Percentiles rank a stretch among this genome's conserved stretches.
These are phyloP conservation scores for Saccharomycopsis selenospora DNA, from an alignment of 805 yeast species.

Conservation along the genomic window DNA sequence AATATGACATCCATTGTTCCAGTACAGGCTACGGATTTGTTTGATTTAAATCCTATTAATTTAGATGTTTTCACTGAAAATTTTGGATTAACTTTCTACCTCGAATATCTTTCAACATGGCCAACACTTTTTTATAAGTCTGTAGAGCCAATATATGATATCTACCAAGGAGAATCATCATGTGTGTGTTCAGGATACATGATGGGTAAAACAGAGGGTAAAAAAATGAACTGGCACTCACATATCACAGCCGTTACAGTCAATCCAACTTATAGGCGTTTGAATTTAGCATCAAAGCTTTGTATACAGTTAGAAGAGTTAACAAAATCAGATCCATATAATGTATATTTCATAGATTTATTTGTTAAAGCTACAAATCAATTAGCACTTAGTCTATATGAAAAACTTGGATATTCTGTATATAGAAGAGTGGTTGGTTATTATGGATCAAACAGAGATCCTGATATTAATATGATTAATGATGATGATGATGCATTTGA, in stretches of 20 bases:
- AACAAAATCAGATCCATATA: constrained; percentile 71
- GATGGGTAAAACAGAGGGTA: constrained; percentile 97
- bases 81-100: constrained; percentile 75
- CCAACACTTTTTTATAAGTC: constrained; percentile 85
- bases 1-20: constrained; percentile 84
- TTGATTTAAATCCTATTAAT: constrained; percentile 66
- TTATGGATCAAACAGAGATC: constrained; percentile 54
- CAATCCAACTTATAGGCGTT: constrained; percentile 70
- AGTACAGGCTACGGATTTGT: constrained; percentile 78
- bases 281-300: constrained; percentile 77
- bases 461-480: constrained; percentile 32
- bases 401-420: constrained; percentile 77
- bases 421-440: constrained; percentile 85
- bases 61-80: constrained; percentile 89
- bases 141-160: constrained; percentile 29
- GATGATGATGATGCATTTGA: constrained; percentile 85
- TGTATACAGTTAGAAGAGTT: constrained; percentile 67
- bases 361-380: constrained; percentile 83
- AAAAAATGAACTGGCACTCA: constrained; percentile 81
- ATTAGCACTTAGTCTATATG: constrained; percentile 76
- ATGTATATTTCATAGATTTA: constrained; percentile 80
- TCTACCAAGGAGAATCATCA: constrained; percentile 1
- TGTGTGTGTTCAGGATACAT: constrained; percentile 55
- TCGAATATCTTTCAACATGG: constrained; percentile 78
- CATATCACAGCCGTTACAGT: constrained; percentile 96